Base-by-base conservation (phyloP, 352 stramenopile genomes). In the Pythium brachiatum region DNA sequence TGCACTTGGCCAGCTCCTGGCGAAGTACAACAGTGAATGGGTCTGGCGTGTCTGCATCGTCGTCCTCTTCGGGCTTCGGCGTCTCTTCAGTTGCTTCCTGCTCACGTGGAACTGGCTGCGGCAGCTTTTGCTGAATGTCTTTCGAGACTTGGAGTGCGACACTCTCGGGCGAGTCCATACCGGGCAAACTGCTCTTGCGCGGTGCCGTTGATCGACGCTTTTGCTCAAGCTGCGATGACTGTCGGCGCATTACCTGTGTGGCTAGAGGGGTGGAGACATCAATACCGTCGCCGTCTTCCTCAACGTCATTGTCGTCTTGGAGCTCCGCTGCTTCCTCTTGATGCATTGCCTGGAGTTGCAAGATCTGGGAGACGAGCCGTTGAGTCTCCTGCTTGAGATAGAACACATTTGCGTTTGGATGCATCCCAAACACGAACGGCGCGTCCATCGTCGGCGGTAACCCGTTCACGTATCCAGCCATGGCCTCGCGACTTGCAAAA, bases 381-480 rank as follows among this genome's bases (percentile, higher is more conserved):
- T 88, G 60, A 0, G 68, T 75, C 60, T 90, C 73, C 20, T 90
- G 75, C 34, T 76, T 74, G 27, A 89, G 73, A 53, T 81, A 87
- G 29, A 83, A 81, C 27, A 91, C 69, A 32, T 92, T 84, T 1
- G 84, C 86, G 16, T 94, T 94, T 27, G 81, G 75, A 58, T 94
- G 84, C 76, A 94, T 89, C 0, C 84, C 84, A 71, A 94, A 92
- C 18, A 91, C 70, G n/a, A 86, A 78, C 20, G 84, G 82, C 1
- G 67, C 74, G 20, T 90, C 79, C 55, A 88, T 65, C 7, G 29
- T 43, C 6, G 70, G 29, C 1, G 81, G 68, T 18, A 93, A 29
- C 0, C 9, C 39, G 16, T 93, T 74, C 8, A 92, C 68, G 52
- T 89, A 85, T 1, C 43, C 56, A 1, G 53, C 20, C 79, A 90